Percentiles rank a stretch among this genome's conserved stretches.
phyloP scores from a whole-genome alignment of 306 rosid genomes.

The Vachellia pachyceras region DNA sequence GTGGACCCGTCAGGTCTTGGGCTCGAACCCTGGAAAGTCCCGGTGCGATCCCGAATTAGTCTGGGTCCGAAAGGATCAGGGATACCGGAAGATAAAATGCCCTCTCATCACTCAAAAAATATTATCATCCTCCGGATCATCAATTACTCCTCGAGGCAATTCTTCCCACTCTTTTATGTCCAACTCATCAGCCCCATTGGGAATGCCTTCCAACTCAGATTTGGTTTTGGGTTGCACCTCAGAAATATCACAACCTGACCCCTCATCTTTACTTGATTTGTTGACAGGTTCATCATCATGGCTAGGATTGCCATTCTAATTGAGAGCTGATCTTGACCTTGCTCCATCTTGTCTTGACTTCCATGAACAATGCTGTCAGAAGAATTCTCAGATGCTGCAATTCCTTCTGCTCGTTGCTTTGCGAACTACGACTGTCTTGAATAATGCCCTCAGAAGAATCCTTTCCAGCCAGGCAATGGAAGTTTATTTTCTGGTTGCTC shows the following conservation, averaged over 20 bases:
- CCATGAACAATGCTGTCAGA: neutral
- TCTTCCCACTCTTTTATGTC: conserved; percentile 27
- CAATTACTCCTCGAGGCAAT: conserved; percentile 34
- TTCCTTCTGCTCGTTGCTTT: conserved; percentile 25
- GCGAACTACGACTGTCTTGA: neutral
- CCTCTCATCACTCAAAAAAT: no score
- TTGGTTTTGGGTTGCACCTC: conserved; percentile 14
- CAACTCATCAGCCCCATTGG: neutral
- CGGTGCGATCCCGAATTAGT: no score
- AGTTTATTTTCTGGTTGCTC: no score
- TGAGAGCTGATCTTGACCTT: neutral
- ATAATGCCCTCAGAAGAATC: conserved; percentile 25
- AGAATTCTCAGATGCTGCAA: neutral
- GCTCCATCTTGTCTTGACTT: neutral
- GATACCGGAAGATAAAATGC: no score
- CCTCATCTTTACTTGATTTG: neutral
- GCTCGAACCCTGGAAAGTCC: no score
- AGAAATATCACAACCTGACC: neutral
- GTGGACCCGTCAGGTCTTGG: no score
- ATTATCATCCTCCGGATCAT: conserved; percentile 9
- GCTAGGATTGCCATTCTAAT: neutral
- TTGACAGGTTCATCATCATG: neutral
- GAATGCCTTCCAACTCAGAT: neutral
- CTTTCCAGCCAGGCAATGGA: no score
- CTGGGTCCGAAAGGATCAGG: no score